These are phyloP conservation scores for Erodium texanum DNA, from an alignment of 441 rosid genomes.

Conservation along the genomic window DNA sequence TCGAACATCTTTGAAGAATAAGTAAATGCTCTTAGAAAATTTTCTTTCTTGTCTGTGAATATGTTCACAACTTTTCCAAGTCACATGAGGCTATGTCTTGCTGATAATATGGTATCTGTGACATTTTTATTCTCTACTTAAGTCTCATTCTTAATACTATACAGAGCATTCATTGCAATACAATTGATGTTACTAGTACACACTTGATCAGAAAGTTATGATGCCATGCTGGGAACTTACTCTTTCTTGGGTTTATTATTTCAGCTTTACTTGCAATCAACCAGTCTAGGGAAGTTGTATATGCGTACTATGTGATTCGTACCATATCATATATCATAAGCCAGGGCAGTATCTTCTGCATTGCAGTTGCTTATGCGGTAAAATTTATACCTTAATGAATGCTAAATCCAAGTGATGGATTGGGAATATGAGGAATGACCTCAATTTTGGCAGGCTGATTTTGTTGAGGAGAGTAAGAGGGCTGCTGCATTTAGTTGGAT, in stretches of 20 bases:
- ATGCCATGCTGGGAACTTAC: background rate
- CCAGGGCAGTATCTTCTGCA: constrained; percentile 59
- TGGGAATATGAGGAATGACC: background rate
- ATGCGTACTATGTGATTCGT: constrained; percentile 44
- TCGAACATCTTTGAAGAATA: no score
- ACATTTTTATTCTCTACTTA: background rate
- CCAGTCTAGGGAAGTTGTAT: constrained; percentile 36
- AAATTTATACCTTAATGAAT: background rate
- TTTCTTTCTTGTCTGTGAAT: background rate
- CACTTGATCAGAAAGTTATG: background rate
- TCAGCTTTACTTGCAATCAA: constrained; percentile 44
- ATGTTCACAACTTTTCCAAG: no score
- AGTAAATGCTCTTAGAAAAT: background rate
- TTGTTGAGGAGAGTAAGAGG: constrained; percentile 33
- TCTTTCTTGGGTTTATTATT: constrained; percentile 6
- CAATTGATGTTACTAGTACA: no score
- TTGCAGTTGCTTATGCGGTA: constrained; percentile 50
- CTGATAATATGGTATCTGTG: no score
- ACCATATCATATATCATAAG: constrained; percentile 44
- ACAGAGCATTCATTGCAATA: no score
- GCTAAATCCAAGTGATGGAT: background rate
- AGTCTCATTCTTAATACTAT: background rate
- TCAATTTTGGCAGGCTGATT: constrained; percentile 36
- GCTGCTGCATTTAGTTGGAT: constrained; percentile 53
- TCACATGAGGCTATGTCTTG: no score